Conservation (phyloP, 176 grass and related monocot genomes). For the Triticum turgidum region DNA sequence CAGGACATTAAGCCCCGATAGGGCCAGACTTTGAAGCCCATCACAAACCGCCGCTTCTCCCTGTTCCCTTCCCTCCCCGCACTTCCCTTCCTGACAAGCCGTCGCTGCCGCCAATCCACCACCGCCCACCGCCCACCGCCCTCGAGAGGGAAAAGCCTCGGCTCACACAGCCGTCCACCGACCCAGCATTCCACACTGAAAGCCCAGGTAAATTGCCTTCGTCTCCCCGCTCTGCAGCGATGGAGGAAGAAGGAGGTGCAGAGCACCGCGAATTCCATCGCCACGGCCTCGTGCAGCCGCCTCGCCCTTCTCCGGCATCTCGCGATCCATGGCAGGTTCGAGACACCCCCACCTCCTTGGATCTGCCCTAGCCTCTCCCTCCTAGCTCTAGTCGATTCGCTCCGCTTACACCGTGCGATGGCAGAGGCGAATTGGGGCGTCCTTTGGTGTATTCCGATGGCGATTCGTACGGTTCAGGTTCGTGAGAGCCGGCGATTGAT, state of each 20-base stretch:
- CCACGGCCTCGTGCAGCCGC: not conserved
- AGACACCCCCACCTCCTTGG: not conserved
- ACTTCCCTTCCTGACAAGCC: not conserved
- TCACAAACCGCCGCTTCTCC: not conserved
- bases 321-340: not conserved
- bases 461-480: not conserved
- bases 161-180: not conserved
- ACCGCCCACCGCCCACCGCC: not conserved
- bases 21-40: not conserved
- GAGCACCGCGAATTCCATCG: not conserved
- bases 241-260: not conserved
- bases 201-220: not conserved
- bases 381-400: not conserved
- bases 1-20: too few species aligned
- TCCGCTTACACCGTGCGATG: not conserved
- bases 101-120: not conserved
- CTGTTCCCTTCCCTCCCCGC: not conserved
- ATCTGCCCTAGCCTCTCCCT: not conserved
- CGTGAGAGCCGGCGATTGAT: not conserved
- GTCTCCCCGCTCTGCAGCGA: not conserved
- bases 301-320: not conserved
- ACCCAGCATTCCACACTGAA: not conserved
- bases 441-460: not conserved
- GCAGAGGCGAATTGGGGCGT: not conserved
- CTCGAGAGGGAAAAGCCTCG: not conserved